Base-by-base conservation (phyloP, 2,329 filamentous ascomycete genomes). In the Diaporthe sp. region DNA sequence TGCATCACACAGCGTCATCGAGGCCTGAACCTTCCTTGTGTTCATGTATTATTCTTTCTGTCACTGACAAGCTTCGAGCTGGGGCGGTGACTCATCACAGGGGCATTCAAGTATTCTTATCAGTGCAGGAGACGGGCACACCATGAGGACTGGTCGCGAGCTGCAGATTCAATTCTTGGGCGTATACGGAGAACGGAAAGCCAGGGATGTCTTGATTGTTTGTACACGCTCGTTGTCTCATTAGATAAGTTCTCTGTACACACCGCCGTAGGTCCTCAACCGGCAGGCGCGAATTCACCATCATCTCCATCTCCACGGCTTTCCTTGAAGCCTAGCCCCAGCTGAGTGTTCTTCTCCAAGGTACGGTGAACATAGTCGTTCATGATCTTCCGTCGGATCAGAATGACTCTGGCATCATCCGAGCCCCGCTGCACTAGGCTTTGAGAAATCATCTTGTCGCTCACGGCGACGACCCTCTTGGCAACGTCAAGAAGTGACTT, bases 361-460 rank as follows among this genome's bases (percentile, higher is more conserved):
- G 25, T 49, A 8, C 67, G 31, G 25, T 57, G 51, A 8, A 77
- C 53, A 53, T 73, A 67, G 1, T 73, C 61, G 22, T 71, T 57
- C 63, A 77, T 67, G 1, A 77, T 28, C 25, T 60, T 77, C 5
- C 76, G 70, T 17, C 76, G 70, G 39, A 65, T 73, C 31, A 75
- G 58, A 7, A 28, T 39, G 31, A 73, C 42, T 51, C 49, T 72
- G 51, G 65, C 55, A n/a, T 73, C 47, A 22, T 75, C 39, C 12
- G 72, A 67, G 20, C 31, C n/a, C 25, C 55, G 70, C n/a, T 63
- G 25, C 4, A 77, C 60, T n/a, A 77, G 63, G 17, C 20, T 44
- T 42, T 75, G 73, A 22, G 76, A 75, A 34, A 77, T 25, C 9
- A 77, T 58, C 75, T 77, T 77, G 53, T 77, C 76, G n/a, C 61